Conservation (phyloP, 1,284 basidiomycete species). For the Irpex sp. region DNA sequence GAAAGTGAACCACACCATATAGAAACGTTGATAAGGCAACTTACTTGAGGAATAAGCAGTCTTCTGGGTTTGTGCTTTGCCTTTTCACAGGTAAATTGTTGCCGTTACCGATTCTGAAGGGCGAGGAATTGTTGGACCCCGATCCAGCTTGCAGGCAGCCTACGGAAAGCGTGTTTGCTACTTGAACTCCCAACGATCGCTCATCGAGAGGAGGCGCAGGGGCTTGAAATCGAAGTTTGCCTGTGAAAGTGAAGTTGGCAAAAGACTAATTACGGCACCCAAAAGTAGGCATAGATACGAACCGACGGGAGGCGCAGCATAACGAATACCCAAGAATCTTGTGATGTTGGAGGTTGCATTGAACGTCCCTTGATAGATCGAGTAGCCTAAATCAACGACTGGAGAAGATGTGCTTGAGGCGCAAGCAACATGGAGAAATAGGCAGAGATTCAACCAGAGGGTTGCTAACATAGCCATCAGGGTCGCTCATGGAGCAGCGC, state of each 20-base stretch:
- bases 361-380: not conserved
- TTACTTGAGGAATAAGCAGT: not conserved
- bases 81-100: not conserved
- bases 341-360: not conserved
- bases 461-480: not conserved
- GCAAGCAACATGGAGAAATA: not conserved
- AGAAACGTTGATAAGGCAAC: not conserved
- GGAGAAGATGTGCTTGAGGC: not conserved
- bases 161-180: not conserved
- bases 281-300: not conserved
- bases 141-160: not conserved
- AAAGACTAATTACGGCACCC: not conserved
- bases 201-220: not conserved
- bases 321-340: not conserved
- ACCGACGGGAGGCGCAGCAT: not conserved
- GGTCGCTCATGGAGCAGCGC: no score
- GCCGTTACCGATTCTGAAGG: not conserved
- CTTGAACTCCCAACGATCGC: not conserved
- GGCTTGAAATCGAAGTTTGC: not conserved
- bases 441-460: not conserved
- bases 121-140: not conserved
- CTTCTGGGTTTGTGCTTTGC: not conserved
- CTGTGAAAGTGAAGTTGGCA: not conserved
- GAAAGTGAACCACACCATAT: not conserved
- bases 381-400: not conserved